phyloP scores from a whole-genome alignment of 2,329 filamentous ascomycete genomes.

The Aspergillus spinulosporus region DNA sequence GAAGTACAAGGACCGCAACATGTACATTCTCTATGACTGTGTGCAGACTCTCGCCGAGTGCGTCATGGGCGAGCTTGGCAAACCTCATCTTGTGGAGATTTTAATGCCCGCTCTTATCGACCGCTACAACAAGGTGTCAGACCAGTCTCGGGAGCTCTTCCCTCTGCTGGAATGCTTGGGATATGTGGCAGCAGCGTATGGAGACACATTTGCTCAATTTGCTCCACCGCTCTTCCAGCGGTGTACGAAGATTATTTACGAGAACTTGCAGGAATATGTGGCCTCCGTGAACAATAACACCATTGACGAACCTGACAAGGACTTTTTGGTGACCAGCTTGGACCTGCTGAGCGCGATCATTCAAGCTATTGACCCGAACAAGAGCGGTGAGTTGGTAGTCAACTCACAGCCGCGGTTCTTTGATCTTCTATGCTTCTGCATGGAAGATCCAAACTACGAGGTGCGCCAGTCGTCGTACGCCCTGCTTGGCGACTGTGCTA shows the following conservation, averaged over 20 bases:
- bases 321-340: conserved; percentile 92
- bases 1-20: conserved; percentile 97
- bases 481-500: conserved; percentile 88
- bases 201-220: conserved; percentile 78
- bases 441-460: conserved; percentile 87
- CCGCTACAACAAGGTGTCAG: conserved; percentile 81
- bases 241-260: conserved; percentile 87
- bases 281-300: conserved; percentile 66
- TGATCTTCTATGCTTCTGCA: conserved; percentile 83
- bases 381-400: conserved; percentile 74
- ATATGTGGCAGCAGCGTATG: conserved; percentile 85
- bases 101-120: conserved; percentile 92
- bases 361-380: conserved; percentile 74
- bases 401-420: conserved; percentile 81
- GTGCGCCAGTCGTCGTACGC: conserved; percentile 96
- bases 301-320: conserved; percentile 84
- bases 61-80: conserved; percentile 77
- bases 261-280: conserved; percentile 80
- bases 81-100: conserved; percentile 74
- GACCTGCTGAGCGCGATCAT: conserved; percentile 92
- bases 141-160: conserved; percentile 91
- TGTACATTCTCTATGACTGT: conserved; percentile 98
- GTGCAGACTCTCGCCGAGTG: conserved; percentile 95
- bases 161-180: conserved; percentile 94
- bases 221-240: conserved; percentile 82